Evolutionary conservation across 2,329 filamentous ascomycete species (phyloP).

Genomic region (Dactylellina parvicollis): DNA sequence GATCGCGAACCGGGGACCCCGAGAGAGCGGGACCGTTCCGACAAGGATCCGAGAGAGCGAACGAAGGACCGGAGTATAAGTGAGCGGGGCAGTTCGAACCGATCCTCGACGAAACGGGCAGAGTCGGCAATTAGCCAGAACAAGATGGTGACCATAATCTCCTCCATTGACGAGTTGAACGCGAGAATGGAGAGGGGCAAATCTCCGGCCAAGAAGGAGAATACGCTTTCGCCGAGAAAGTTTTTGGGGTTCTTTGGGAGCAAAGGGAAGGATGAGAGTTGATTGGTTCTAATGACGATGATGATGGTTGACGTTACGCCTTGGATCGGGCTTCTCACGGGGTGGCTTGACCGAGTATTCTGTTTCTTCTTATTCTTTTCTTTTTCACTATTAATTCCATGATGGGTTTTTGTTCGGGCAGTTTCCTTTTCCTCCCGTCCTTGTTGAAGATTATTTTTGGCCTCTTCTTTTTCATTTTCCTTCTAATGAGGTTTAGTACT

Average conservation of each 20-base stretch:
- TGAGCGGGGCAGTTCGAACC: slow-evolving; percentile 34
- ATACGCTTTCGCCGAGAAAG: slow-evolving; percentile 50
- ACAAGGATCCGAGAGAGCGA: slow-evolving; percentile 6
- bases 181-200: slow-evolving; percentile 51
- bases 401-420: too few relatives aligned
- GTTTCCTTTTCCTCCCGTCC: too few relatives aligned
- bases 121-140: slow-evolving; percentile 29
- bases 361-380: too few relatives aligned
- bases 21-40: not conserved
- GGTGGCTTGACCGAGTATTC: too few relatives aligned
- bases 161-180: slow-evolving; percentile 51
- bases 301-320: not conserved
- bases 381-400: too few relatives aligned
- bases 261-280: slow-evolving; percentile 41
- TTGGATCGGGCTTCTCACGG: too few relatives aligned
- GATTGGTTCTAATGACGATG: not conserved
- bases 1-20: slow-evolving; percentile 16
- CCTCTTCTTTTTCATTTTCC: too few relatives aligned
- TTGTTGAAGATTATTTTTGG: too few relatives aligned
- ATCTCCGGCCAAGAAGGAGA: slow-evolving; percentile 50
- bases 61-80: slow-evolving; percentile 21
- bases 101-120: slow-evolving; percentile 32
- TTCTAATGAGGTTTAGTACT: too few relatives aligned
- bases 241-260: slow-evolving; percentile 49
- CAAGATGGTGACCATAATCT: slow-evolving; percentile 48